Evolutionary conservation across 768 basidiomycete genomes (phyloP), one percentile per base, ranked within the genome.

Genomic region (Cubamyces lactineus): DNA sequence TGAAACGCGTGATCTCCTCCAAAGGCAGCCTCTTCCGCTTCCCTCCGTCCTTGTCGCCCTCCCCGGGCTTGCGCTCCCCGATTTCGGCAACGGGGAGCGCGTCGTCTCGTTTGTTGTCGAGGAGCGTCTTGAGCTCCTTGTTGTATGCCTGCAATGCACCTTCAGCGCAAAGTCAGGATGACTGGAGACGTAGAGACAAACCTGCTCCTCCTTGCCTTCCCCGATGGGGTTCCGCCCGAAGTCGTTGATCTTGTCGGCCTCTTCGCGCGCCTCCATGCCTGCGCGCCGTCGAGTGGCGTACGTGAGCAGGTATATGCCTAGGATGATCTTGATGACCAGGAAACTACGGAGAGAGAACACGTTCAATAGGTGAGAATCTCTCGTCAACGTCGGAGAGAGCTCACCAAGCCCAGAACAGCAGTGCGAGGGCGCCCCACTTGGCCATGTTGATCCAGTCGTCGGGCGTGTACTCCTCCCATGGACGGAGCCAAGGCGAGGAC

Each of bases 151-250:
- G 67, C 23, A 59, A 19, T 43, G 39, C 39, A 51, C 47, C 5
- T 23, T 38, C 30, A 21, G 38, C 7, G 23, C 21, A 11, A 39
- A 6, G 12, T n/a, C 41, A 1, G 47, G n/a, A 55, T n/a, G 19
- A 5, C 1, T 38, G 24, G 17, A 13, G 21, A 39, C 8, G 17
- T 7, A 28, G 28, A 28, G 28, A 28, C 28, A 28, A 28, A 28
- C 28, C 28, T 28, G 28, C 28, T 28, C 28, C 56, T 95, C 91
- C 57, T 82, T 84, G 12, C 91, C 91, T 74, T 96, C 95, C 11
- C 94, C 95, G 19, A 98, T 91, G 0, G 94, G 92, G 70, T 93
- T 81, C n/a, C 95, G 82, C 3, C 92, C 94, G 70, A 89, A 94
- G 71, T 95, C 86, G 67, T 98, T 97, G 15, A 96, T 79, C 2